Percentiles rank a stretch among this genome's conserved stretches.
Evolutionary conservation across 2,329 filamentous ascomycete species (phyloP).

Genomic region (Fusarium coffeatum): DNA sequence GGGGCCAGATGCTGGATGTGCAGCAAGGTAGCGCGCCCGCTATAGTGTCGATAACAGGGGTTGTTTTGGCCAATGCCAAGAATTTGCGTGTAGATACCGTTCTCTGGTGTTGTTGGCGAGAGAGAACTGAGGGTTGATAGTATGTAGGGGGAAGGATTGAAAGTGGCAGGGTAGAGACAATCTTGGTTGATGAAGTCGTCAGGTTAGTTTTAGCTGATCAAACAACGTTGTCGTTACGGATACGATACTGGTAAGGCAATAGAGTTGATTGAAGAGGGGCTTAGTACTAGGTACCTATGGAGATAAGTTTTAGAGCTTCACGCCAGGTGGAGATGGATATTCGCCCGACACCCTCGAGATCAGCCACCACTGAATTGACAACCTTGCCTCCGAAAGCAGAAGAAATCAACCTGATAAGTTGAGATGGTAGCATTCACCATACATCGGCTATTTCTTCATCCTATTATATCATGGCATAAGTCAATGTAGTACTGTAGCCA

Average conservation of each 20-base stretch:
- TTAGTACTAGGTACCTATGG: not conserved
- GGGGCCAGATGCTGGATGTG: slow-evolving; percentile 33
- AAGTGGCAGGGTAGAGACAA: not conserved
- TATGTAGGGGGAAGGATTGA: not conserved
- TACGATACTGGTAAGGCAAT: not conserved
- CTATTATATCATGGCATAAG: not conserved
- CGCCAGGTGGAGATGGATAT: slow-evolving; percentile 13
- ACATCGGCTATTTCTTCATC: slow-evolving; percentile 2
- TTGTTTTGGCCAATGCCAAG: slow-evolving; percentile 24
- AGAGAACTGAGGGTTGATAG: not conserved
- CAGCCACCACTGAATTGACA: slow-evolving; percentile 17
- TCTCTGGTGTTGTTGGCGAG: slow-evolving; percentile 15
- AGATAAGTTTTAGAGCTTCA: slow-evolving; percentile 10
- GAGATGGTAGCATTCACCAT: slow-evolving; percentile 8
- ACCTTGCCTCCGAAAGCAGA: slow-evolving; percentile 6
- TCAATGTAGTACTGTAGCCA: not conserved
- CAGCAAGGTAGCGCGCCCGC: slow-evolving; percentile 22
- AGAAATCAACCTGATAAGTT: slow-evolving; percentile 8
- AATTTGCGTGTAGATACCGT: slow-evolving; percentile 3
- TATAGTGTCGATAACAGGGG: slow-evolving; percentile 21
- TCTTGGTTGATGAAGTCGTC: slow-evolving; percentile 19
- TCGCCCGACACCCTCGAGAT: not conserved
- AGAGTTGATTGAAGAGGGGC: not conserved
- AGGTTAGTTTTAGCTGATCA: slow-evolving; percentile 4
- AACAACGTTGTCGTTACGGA: not conserved